Evolutionary conservation across 352 stramenopile species (phyloP), one percentile per base, ranked within the genome.

Genomic region (Detonula confervacea): DNA sequence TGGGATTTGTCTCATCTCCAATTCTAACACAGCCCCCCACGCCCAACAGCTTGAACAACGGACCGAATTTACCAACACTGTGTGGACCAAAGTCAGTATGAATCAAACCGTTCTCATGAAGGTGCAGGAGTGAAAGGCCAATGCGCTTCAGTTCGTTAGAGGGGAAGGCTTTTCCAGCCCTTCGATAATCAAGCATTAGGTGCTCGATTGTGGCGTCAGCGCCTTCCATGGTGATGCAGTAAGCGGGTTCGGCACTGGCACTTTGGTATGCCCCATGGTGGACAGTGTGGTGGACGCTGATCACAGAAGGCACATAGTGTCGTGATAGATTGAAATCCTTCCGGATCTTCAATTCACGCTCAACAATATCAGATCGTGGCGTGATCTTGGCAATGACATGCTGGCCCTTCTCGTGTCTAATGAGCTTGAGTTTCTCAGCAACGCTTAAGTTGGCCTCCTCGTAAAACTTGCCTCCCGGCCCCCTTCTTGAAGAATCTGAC

Each of bases 171-270:
- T 86, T 87, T 6, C 80, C 78, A 57, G 74, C 80, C 33, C 80
- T 89, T 7, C 87, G 51, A 37, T 87, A 77, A 52, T 94, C 90
- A 2, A 94, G 65, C 49, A 94, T 89, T 9, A 94, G 57, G 74
- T 94, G 93, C 73, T 94, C 90, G 11, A 86, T 87, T 22, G 90
- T 94, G 22, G 83, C 91, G 39, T 94, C 90, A 29, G 90, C 90
- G 62, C 80, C 87, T 72, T 94, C 88, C 87, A 94, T 94, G 0
- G 90, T 93, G 54, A 94, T 93, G 64, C 87, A 94, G 51, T 93
- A 94, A 5, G 86, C 88, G 47, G 90, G 90, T 44, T 94, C 90
- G 3, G 88, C 90, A 87, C 93, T 94, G 33, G 90, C 90, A 71
- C 93, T 88, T 1, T 86, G 87, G 60, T 94, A 94, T 5, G 87